Evolutionary conservation across 2,329 filamentous ascomycete species (phyloP).

Genomic region (Chrysoporthe puriensis): DNA sequence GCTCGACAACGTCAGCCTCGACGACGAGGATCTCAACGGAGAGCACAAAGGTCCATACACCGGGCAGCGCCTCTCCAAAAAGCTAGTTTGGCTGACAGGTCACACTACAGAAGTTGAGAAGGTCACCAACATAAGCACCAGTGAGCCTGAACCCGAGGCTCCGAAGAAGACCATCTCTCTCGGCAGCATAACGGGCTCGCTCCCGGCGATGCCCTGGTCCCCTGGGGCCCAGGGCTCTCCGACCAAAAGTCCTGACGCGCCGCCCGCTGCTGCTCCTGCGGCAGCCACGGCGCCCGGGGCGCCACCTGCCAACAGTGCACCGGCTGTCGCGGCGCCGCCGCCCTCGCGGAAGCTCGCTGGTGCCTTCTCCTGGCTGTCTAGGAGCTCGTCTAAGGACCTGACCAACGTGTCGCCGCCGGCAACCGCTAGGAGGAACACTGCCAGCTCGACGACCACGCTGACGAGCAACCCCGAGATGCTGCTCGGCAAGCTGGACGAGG

Average conservation of each 20-base stretch:
- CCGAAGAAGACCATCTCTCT: slow-evolving; percentile 64
- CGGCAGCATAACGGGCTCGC: slow-evolving; percentile 71
- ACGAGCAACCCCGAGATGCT: slow-evolving; percentile 81
- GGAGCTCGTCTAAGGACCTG: slow-evolving; percentile 64
- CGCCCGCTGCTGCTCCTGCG: slow-evolving; percentile 38
- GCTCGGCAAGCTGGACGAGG: slow-evolving; percentile 71
- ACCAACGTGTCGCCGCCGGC: slow-evolving; percentile 57
- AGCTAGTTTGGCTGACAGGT: slow-evolving; percentile 25
- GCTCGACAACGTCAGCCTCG: slow-evolving; percentile 68
- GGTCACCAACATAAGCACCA: slow-evolving; percentile 39
- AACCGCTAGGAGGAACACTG: slow-evolving; percentile 70
- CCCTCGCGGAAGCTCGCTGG: slow-evolving; percentile 76
- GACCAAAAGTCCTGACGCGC: slow-evolving; percentile 43
- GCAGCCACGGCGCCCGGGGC: slow-evolving; percentile 38
- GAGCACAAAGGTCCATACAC: slow-evolving; percentile 32
- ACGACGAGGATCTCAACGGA: slow-evolving; percentile 53
- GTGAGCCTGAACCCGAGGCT: slow-evolving; percentile 35
- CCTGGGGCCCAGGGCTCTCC: slow-evolving; percentile 56
- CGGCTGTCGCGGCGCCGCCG: slow-evolving; percentile 42
- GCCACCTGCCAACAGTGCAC: slow-evolving; percentile 35
- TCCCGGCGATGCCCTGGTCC: slow-evolving; percentile 76
- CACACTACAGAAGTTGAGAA: slow-evolving; percentile 31
- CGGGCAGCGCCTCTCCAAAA: not conserved
- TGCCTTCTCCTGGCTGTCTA: slow-evolving; percentile 84
- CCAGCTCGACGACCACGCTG: slow-evolving; percentile 77